phyloP scores from a whole-genome alignment of 2,329 filamentous ascomycete species.

The Cladosporium halotolerans region DNA sequence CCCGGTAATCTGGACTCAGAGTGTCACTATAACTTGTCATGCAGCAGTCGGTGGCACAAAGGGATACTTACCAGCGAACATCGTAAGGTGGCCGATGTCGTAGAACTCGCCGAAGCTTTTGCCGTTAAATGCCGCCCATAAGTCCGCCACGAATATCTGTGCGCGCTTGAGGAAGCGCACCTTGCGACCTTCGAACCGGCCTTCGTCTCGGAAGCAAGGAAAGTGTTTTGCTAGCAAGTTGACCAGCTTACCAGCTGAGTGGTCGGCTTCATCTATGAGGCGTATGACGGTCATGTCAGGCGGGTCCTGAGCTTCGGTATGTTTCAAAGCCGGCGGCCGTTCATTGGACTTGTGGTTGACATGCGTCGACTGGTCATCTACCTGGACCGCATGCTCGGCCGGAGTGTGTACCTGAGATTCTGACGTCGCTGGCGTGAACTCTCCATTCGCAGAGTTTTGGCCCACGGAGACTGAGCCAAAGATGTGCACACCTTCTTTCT shows the following conservation, averaged over 20 bases:
- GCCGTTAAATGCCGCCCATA: slow-evolving; percentile 94
- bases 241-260: slow-evolving; percentile 77
- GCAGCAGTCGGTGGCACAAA: slow-evolving; percentile 6
- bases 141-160: slow-evolving; percentile 89
- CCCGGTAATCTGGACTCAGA: slow-evolving; percentile 65
- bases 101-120: slow-evolving; percentile 70
- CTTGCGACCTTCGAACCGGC: slow-evolving; percentile 63
- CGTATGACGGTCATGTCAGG: slow-evolving; percentile 55
- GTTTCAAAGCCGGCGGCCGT: neutral
- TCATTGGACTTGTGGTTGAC: neutral
- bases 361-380: neutral
- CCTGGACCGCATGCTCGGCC: neutral
- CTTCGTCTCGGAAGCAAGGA: slow-evolving; percentile 77
- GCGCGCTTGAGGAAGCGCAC: slow-evolving; percentile 88
- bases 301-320: neutral
- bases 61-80: slow-evolving; percentile 65
- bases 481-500: neutral
- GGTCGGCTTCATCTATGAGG: slow-evolving; percentile 65
- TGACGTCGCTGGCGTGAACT: neutral
- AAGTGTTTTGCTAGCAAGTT: slow-evolving; percentile 81
- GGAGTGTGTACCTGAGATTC: neutral
- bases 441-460: neutral
- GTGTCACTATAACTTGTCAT: slow-evolving; percentile 5
- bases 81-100: slow-evolving; percentile 93
- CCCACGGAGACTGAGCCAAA: too few species aligned